Evolutionary conservation across 1,139 yeast species (phyloP).

Genomic region (Geotrichum restrictum): DNA sequence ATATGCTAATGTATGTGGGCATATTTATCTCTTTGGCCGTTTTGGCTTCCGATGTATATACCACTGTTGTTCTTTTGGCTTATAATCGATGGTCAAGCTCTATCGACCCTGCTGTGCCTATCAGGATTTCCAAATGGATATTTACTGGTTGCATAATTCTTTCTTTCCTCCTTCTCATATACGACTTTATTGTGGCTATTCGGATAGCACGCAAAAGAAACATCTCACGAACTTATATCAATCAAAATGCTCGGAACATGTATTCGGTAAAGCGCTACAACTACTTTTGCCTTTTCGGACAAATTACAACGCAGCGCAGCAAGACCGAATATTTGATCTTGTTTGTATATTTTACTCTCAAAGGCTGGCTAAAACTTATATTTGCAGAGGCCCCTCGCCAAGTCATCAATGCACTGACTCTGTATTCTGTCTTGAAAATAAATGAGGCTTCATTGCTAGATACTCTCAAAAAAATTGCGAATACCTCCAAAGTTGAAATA

Average conservation of each 20-base stretch:
- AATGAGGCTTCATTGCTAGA: conserved; percentile 45
- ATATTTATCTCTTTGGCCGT: conserved; percentile 55
- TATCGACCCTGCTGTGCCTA: conserved; percentile 54
- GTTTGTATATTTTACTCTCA: conserved; percentile 62
- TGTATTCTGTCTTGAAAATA: conserved; percentile 50
- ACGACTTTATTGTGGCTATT: conserved; percentile 59
- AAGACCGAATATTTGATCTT: conserved; percentile 66
- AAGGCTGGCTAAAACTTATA: conserved; percentile 58
- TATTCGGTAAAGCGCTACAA: conserved; percentile 58
- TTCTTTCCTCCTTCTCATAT: conserved; percentile 55
- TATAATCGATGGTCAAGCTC: conserved; percentile 71
- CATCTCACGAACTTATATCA: conserved; percentile 69
- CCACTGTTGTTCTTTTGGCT: conserved; percentile 71
- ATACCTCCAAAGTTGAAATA: conserved; percentile 59
- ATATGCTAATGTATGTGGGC: conserved; percentile 50
- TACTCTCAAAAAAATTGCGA: conserved; percentile 58
- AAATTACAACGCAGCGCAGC: conserved; percentile 58
- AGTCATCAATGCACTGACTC: conserved; percentile 71
- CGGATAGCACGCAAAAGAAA: conserved; percentile 56
- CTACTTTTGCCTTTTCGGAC: conserved; percentile 68
- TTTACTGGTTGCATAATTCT: conserved; percentile 83
- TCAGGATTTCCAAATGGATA: conserved; percentile 69
- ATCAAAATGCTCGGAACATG: conserved; percentile 55
- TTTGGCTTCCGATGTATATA: conserved; percentile 70
- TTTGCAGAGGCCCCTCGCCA: conserved; percentile 90